Evolutionary conservation across 225 moss, liverwort and hornwort species (phyloP), one percentile per base, ranked within the genome.

Genomic region (Marchantia paleacea): DNA sequence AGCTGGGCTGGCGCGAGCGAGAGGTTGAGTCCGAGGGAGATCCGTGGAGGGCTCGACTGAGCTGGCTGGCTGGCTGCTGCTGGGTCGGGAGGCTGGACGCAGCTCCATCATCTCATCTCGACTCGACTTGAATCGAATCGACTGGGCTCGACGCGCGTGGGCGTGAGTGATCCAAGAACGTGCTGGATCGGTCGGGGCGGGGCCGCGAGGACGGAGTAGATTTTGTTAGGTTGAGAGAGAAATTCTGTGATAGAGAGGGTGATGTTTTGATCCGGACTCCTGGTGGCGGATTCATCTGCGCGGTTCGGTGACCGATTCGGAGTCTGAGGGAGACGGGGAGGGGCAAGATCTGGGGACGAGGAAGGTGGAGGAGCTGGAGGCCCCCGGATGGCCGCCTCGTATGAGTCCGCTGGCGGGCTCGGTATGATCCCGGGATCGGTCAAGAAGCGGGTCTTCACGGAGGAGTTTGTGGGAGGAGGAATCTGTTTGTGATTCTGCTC

Each of bases 351-450:
- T n/a, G 39, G 52, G 12, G 51, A n/a, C 3, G 72, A 72, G 0
- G 72, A 52, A 39, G 39, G 39, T 39, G 39, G 39, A 76, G 75
- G 75, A 76, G 58, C 75, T 76, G 75, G 75, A 60, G 75, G 16
- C n/a, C 55, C 31, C 58, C 20, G 60, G 57, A 75, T 75, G 75
- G 20, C 20, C 39, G 75, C 55, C 31, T 39, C 29, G 75, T 47
- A 39, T 26, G 50, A 64, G 78, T 64, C 28, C 78, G 77, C 77
- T 10, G 65, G 78, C 78, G 78, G 78, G 62, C 78, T 49, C 78
- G 64, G 78, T 66, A 50, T 78, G 78, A 65, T 65, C 49, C 64
- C 51, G 78, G 78, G 78, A 52, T 66, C 78, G 65, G 64, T 78
- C 78, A 78, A 78, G 78, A 78, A 63, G 51, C 65, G 78, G 64